A percentile compares a stretch with the other conserved stretches of the same genome.
phyloP scores from a whole-genome alignment of 306 rosid species.

The Lagenaria siceraria region DNA sequence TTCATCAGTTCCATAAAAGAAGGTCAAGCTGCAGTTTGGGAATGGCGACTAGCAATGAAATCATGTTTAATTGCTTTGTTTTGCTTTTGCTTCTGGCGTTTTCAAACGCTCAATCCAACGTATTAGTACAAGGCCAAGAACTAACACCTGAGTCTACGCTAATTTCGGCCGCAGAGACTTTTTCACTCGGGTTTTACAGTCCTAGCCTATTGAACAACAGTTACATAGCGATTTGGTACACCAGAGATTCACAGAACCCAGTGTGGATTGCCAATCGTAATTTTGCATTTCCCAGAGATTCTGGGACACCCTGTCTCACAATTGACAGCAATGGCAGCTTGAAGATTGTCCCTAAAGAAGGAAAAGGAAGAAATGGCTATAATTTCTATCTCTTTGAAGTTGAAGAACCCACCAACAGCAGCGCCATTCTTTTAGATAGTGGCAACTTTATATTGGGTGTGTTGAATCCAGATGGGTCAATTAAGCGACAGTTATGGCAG shows the following conservation, averaged over 20 bases:
- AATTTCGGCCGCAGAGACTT: slow-evolving; percentile 4
- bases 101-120: slow-evolving; percentile 5
- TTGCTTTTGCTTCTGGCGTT: neutral
- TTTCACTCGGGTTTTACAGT: slow-evolving; percentile 16
- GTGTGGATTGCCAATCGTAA: slow-evolving; percentile 20
- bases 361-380: neutral
- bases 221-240: slow-evolving; percentile 12
- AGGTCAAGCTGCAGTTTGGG: neutral
- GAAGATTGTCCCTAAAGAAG: neutral
- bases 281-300: slow-evolving; percentile 1
- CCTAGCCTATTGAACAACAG: neutral
- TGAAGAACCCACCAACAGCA: slow-evolving; percentile 8
- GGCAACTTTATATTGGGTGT: slow-evolving; percentile 15
- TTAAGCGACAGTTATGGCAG: slow-evolving; percentile 14
- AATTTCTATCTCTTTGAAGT: neutral
- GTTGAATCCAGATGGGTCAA: slow-evolving; percentile 8
- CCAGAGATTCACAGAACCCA: neutral
- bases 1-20: too few species aligned
- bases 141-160: slow-evolving; percentile 10
- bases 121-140: slow-evolving; percentile 13
- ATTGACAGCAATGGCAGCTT: slow-evolving; percentile 19
- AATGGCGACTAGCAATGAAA: neutral
- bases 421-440: slow-evolving; percentile 5
- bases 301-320: slow-evolving; percentile 5
- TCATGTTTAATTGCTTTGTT: neutral